phyloP scores from a whole-genome alignment of 169 alveolate genomes.

The Cryptosporidium canis region DNA sequence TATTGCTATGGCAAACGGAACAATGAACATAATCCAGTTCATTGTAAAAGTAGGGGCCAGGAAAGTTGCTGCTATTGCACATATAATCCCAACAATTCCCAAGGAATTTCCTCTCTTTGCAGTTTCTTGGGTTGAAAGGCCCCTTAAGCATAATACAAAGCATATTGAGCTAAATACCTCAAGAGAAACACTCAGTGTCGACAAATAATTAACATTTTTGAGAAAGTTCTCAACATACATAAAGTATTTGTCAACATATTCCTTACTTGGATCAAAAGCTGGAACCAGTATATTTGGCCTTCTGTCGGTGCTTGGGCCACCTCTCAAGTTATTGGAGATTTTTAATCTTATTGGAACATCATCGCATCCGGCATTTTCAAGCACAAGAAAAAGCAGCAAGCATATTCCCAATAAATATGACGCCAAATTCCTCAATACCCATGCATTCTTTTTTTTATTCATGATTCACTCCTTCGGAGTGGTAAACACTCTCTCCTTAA shows the following conservation, averaged over 20 bases:
- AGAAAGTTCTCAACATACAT: neutral
- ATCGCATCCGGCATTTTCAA: neutral
- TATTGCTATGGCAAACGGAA: slow-evolving; percentile 70
- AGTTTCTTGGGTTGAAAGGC: slow-evolving; percentile 84
- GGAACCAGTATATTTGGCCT: slow-evolving; percentile 22
- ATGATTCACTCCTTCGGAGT: slow-evolving; percentile 1
- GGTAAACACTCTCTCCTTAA: neutral
- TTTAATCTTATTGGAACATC: slow-evolving; percentile 34
- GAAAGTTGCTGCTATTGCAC: slow-evolving; percentile 84
- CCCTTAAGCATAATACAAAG: slow-evolving; percentile 82
- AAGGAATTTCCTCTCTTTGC: slow-evolving; percentile 87
- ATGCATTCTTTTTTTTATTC: neutral
- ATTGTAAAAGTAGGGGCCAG: slow-evolving; percentile 70
- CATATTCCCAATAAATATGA: neutral
- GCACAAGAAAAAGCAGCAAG: neutral
- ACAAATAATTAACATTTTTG: slow-evolving; percentile 1
- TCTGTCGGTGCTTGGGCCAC: neutral
- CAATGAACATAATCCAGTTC: slow-evolving; percentile 76
- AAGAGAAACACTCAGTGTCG: slow-evolving; percentile 40
- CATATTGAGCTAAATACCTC: slow-evolving; percentile 72
- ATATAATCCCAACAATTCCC: slow-evolving; percentile 85
- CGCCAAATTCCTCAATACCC: neutral
- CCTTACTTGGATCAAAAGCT: neutral
- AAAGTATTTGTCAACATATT: slow-evolving; percentile 13
- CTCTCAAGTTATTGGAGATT: slow-evolving; percentile 36